phyloP scores from a whole-genome alignment of 2,329 filamentous ascomycete species.

The Apiospora aurea region DNA sequence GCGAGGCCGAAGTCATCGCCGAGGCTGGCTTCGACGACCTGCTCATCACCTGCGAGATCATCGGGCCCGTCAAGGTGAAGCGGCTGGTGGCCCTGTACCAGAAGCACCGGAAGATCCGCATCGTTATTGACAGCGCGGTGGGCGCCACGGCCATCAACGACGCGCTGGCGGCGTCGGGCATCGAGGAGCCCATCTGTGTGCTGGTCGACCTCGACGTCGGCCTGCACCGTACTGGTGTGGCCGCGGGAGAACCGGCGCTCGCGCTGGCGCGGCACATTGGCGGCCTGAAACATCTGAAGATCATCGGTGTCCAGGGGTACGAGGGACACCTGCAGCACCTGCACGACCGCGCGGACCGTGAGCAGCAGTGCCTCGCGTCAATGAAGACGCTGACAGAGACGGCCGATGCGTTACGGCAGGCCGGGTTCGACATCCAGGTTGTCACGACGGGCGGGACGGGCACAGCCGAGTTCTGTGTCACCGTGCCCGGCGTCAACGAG shows the following conservation, averaged over 20 bases:
- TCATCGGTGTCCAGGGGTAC: constrained; percentile 60
- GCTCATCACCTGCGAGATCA: constrained; percentile 59
- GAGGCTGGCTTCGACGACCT: constrained; percentile 55
- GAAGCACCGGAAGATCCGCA: constrained; percentile 47
- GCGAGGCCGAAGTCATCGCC: constrained; percentile 52
- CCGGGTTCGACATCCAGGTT: constrained; percentile 52
- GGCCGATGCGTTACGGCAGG: constrained; percentile 48
- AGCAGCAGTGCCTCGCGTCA: constrained; percentile 50
- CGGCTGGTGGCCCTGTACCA: constrained; percentile 53
- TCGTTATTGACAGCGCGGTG: constrained; percentile 55
- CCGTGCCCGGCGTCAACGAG: constrained; percentile 58
- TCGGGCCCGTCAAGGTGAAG: constrained; percentile 54
- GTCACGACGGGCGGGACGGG: constrained; percentile 61
- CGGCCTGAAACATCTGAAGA: constrained; percentile 45
- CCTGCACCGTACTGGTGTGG: constrained; percentile 56
- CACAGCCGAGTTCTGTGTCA: constrained; percentile 60
- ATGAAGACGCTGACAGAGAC: constrained; percentile 54
- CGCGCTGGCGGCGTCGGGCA: constrained; percentile 45
- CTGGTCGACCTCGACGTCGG: constrained; percentile 59
- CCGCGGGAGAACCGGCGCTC: constrained; percentile 48
- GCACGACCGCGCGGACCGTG: constrained; percentile 51
- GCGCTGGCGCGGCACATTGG: constrained; percentile 49
- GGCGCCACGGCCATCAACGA: constrained; percentile 54
- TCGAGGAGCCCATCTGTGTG: constrained; percentile 47
- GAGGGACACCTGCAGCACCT: constrained; percentile 62